These are phyloP conservation scores for Nitzschia putrida DNA, from an alignment of 108 stramenopile species.

Conservation along the genomic window DNA sequence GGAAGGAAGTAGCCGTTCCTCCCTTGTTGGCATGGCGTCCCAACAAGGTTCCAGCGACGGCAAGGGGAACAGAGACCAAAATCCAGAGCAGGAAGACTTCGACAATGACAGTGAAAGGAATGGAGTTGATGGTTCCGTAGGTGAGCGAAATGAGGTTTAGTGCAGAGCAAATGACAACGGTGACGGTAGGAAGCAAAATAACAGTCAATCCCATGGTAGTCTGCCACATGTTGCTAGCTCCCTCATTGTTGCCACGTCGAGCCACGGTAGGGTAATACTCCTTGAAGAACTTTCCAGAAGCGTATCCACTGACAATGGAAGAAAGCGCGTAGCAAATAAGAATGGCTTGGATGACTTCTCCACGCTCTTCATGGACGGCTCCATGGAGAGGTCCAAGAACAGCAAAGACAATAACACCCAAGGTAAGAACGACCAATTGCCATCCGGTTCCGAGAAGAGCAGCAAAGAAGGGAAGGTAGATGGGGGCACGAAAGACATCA, in stretches of 20 bases:
- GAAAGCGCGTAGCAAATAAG: constrained; percentile 88
- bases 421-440: constrained; percentile 91
- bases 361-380: constrained; percentile 95
- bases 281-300: constrained; percentile 90
- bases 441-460: constrained; percentile 94
- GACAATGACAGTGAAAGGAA: constrained; percentile 87
- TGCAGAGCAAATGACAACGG: constrained; percentile 59
- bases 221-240: constrained; percentile 67
- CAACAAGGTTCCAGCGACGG: constrained; percentile 89
- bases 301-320: constrained; percentile 89
- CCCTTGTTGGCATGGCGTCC: constrained; percentile 86
- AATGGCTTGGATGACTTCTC: constrained; percentile 88
- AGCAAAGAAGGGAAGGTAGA: constrained; percentile 81
- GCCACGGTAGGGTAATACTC: constrained; percentile 79
- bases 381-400: constrained; percentile 92
- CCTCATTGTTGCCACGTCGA: constrained; percentile 43
- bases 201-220: constrained; percentile 91
- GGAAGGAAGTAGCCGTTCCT: constrained; percentile 62
- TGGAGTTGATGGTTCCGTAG: constrained; percentile 90
- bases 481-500: constrained; percentile 95
- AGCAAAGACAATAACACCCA: constrained; percentile 93
- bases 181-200: constrained; percentile 80
- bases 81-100: constrained; percentile 93
- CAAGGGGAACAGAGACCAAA: constrained; percentile 92
- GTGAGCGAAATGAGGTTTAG: constrained; percentile 83